Evolutionary conservation across 108 stramenopile species (phyloP).

Genomic region (Nannochloropsis gaditana): DNA sequence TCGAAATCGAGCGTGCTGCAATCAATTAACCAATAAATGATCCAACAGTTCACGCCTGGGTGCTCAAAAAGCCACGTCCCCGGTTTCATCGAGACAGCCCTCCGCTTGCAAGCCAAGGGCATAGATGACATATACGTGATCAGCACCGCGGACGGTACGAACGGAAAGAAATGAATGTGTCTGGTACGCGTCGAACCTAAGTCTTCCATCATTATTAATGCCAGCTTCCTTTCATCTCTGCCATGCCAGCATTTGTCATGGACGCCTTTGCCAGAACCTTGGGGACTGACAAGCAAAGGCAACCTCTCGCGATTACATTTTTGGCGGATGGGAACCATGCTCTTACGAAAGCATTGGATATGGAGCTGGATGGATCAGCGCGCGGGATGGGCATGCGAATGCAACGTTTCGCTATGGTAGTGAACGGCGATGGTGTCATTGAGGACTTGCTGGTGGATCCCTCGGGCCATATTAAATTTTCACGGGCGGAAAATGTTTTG

Average conservation of each 20-base stretch:
- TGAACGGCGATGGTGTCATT: neutral
- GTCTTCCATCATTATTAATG: neutral
- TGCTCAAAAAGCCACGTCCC: slow-evolving; percentile 5
- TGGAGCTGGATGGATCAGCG: neutral
- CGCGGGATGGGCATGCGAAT: neutral
- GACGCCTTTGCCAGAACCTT: neutral
- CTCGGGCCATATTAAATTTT: neutral
- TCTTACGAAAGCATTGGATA: neutral
- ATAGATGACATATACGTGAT: neutral
- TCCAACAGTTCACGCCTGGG: slow-evolving; percentile 2
- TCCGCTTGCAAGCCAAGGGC: neutral
- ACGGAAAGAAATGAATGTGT: neutral
- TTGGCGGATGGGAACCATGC: neutral
- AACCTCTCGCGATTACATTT: neutral
- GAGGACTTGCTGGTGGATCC: neutral
- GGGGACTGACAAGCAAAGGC: neutral
- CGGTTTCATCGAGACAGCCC: neutral
- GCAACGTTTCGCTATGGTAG: neutral
- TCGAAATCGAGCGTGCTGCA: too few species aligned
- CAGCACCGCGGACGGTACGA: slow-evolving; percentile 13
- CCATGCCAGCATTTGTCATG: neutral
- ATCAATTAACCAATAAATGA: too few species aligned
- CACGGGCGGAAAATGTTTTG: slow-evolving; percentile 11
- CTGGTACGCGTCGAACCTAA: neutral
- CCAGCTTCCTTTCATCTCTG: neutral